Evolutionary conservation across 2,329 filamentous ascomycete genomes (phyloP), one percentile per base, ranked within the genome.

Genomic region (Cladosporium halotolerans): DNA sequence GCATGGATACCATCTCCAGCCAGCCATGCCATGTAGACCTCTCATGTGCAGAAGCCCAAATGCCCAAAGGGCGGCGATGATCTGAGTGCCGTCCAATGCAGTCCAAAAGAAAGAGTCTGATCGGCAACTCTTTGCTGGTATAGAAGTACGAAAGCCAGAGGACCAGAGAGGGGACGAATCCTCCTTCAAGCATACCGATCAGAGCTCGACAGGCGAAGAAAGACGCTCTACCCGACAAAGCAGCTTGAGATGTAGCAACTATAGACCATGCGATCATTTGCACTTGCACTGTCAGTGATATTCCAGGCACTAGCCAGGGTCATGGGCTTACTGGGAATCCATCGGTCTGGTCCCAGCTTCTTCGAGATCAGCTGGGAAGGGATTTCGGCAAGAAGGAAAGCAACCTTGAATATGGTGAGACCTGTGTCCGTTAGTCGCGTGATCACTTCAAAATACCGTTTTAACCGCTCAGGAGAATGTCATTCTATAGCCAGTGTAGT

Each of bases 301-400:
- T 28, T 19, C 11, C 31, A 4, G 16, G 9, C 4, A 23, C 33
- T 16, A 19, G 10, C 34, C 10, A 11, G 9, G 3, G n/a, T 9
- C 34, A 36, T 11, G 34, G 9, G 4, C 47, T 51, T 13, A 51
- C 66, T 63, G 0, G 68, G 68, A 16, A 70, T 70, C 66, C 67
- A 71, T 39, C 68, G 59, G 57, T 79, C 75, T 0, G 76, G 74
- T 9, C 77, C 76, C 7, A 79, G 60, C 49, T 75, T 76, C 64
- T 79, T 79, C 52, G 73, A 77, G 47, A 79, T 66, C 3, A 79
- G 63, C 13, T 75, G 74, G 45, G 74, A 76, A 3, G 76, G 76
- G 0, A 79, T 63, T 42, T 79, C 76, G 4, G 76, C 75, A 1
- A 28, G 70, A 68, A 45, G 47, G 51, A 79, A 79, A 0, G 68